Evolutionary conservation across 331 rosid genomes (phyloP), one percentile per base, ranked within the genome.

Genomic region (Phaseolus coccineus): DNA sequence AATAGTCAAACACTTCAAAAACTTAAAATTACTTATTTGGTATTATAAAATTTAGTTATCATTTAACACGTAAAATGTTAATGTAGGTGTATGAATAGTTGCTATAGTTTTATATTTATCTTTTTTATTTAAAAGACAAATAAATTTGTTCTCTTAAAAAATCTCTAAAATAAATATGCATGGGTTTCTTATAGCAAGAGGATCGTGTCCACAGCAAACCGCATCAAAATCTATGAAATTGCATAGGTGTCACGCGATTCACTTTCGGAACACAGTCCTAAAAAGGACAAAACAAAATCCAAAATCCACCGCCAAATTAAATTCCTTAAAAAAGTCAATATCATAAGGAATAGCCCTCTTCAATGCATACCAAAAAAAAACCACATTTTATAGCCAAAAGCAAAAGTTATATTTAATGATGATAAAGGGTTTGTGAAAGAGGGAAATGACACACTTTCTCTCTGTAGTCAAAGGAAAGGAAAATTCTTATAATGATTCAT

Each of bases 241-340:
- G 16, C 51, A 14, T 15, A 37, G 24, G 51, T 16, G 9, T 50
- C 28, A 19, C 27, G 33, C 52, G 11, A 66, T 16, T 35, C 8
- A 35, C 7, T 6, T 0, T 14, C 7, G 69, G 14, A 33, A 35
- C 27, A 63, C 27, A 65, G 39, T 39, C 53, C 24, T 0, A 55
- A 31, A n/a, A n/a, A n/a, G n/a, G n/a, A n/a, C n/a, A n/a, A n/a
- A 73, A 14, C 2, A 72, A 13, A 73, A 55, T 39, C 37, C 15
- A 73, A 75, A 62, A 61, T 46, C 25, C 27, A 47, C 35, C 47
- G 15, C 71, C 30, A 46, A 46, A 62, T 48, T 6, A 76, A 63
- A n/a, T 30, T 47, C 37, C 1, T 9, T 1, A 73, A 8, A 42
- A 16, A 40, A 25, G 27, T 47, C 13, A 19, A 76, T 33, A 15